phyloP scores from a whole-genome alignment of 2,329 filamentous ascomycete species.

The Alternaria tenuissima region DNA sequence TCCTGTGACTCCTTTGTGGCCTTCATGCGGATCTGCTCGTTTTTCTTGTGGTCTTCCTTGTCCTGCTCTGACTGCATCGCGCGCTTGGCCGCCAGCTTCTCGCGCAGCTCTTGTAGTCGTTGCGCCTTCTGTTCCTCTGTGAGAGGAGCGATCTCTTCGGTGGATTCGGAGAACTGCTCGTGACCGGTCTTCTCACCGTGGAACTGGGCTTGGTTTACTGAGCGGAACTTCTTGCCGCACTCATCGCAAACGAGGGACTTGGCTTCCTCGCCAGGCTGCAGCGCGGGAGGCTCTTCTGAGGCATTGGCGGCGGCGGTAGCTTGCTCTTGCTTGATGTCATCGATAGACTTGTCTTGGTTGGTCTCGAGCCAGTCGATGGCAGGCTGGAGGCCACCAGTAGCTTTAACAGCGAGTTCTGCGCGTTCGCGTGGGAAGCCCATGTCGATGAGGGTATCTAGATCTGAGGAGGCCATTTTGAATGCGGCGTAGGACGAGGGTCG shows the following conservation, averaged over 20 bases:
- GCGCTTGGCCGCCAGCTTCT: conserved; percentile 76
- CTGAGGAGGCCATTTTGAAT: conserved; percentile 56
- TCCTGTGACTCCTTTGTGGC: conserved; percentile 89
- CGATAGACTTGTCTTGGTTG: conserved; percentile 85
- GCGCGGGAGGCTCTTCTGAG: conserved; percentile 66
- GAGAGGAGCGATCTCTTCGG: conserved; percentile 87
- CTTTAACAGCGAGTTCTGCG: conserved; percentile 84
- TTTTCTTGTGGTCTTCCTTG: conserved; percentile 82
- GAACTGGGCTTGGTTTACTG: conserved; percentile 81
- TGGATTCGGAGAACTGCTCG: conserved; percentile 90
- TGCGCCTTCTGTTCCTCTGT: conserved; percentile 90
- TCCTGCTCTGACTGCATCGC: conserved; percentile 74
- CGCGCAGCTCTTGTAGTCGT: conserved; percentile 77
- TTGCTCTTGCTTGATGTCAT: conserved; percentile 72
- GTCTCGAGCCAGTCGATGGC: conserved; percentile 95
- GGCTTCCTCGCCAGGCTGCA: conserved; percentile 75
- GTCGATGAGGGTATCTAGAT: conserved; percentile 68
- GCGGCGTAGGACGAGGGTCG: conserved; percentile 11
- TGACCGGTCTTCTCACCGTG: conserved; percentile 93
- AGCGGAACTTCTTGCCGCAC: conserved; percentile 90
- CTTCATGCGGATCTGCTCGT: conserved; percentile 87
- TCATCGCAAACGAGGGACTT: conserved; percentile 92
- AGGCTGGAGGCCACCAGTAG: conserved; percentile 80
- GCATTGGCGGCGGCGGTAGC: conserved; percentile 43
- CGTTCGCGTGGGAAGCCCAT: conserved; percentile 85